Evolutionary conservation across 257 asterid genomes (phyloP).

Genomic region (Echium plantagineum): DNA sequence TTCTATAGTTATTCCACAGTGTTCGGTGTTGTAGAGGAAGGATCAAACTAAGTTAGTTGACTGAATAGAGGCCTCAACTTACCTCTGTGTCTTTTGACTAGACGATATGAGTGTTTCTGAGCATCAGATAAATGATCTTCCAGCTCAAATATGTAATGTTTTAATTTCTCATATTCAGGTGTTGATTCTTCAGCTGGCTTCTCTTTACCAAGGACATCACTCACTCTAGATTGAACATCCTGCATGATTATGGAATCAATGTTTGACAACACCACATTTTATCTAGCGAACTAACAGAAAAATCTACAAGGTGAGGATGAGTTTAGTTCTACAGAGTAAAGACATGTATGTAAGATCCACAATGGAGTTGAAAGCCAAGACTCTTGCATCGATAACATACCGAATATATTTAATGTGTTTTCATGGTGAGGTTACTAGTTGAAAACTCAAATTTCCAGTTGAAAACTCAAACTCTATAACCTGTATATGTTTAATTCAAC

Average conservation of each 20-base stretch:
- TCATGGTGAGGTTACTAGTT: neutral
- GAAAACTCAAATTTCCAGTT: too few species aligned
- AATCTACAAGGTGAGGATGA: neutral
- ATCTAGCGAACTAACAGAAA: neutral
- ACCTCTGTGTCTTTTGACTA: conserved; percentile 96
- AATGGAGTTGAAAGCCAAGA: neutral
- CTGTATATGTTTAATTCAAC: too few species aligned
- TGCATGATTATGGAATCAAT: conserved; percentile 17
- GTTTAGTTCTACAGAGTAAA: conserved; percentile 1
- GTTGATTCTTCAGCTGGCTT: conserved; percentile 92
- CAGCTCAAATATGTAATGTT: conserved; percentile 77
- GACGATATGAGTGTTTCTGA: conserved; percentile 94
- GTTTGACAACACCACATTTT: neutral
- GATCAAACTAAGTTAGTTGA: neutral
- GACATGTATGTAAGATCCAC: neutral
- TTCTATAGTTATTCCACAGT: neutral
- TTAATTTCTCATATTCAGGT: conserved; percentile 83
- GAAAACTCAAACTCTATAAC: too few species aligned
- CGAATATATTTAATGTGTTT: neutral
- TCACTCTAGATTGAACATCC: conserved; percentile 93
- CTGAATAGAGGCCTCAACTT: conserved; percentile 1
- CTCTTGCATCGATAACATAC: neutral
- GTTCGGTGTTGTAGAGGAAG: neutral
- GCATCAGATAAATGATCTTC: conserved; percentile 97
- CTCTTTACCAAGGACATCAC: conserved; percentile 98